These are phyloP conservation scores for Heliocybe sulcata DNA, from an alignment of 1,284 basidiomycete species.

Conservation along the genomic window DNA sequence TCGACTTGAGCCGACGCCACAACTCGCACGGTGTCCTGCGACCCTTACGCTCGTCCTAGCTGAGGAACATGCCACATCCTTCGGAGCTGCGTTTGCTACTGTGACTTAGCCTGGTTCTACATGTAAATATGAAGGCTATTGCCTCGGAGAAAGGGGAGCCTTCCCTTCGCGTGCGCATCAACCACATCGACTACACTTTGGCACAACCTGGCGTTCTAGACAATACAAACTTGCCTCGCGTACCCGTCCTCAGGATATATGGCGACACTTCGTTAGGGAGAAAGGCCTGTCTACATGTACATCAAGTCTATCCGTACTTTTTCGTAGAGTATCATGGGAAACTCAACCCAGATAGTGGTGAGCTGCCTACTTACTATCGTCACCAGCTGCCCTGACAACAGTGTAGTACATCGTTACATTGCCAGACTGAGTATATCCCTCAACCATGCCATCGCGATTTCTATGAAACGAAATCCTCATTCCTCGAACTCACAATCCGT, in stretches of 20 bases:
- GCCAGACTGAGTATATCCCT: constrained; percentile 60
- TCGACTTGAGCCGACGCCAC: no score
- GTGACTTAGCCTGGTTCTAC: not conserved
- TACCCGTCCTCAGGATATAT: constrained; percentile 84
- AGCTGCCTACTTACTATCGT: constrained; percentile 11
- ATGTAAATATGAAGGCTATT: not conserved
- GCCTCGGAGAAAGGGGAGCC: constrained; percentile 16
- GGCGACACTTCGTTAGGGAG: constrained; percentile 75
- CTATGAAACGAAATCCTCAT: constrained; percentile 56
- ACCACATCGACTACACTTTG: constrained; percentile 62
- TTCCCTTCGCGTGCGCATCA: constrained; percentile 47
- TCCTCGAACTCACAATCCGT: constrained; percentile 52
- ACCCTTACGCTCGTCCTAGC: no score
- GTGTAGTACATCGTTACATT: constrained; percentile 64
- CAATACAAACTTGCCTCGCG: constrained; percentile 49
- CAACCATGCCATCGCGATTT: constrained; percentile 72
- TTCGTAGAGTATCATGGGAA: constrained; percentile 63
- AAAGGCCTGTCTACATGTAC: constrained; percentile 85
- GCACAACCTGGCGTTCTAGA: constrained; percentile 53
- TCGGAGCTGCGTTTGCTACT: no score
- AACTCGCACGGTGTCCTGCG: no score
- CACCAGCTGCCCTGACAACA: no score
- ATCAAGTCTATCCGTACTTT: constrained; percentile 83
- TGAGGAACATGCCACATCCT: no score
- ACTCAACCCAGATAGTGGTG: constrained; percentile 42